Percentiles rank a stretch among this genome's conserved stretches.
phyloP scores from a whole-genome alignment of 495 filamentous ascomycete genomes.

The Penicillium turbatum region DNA sequence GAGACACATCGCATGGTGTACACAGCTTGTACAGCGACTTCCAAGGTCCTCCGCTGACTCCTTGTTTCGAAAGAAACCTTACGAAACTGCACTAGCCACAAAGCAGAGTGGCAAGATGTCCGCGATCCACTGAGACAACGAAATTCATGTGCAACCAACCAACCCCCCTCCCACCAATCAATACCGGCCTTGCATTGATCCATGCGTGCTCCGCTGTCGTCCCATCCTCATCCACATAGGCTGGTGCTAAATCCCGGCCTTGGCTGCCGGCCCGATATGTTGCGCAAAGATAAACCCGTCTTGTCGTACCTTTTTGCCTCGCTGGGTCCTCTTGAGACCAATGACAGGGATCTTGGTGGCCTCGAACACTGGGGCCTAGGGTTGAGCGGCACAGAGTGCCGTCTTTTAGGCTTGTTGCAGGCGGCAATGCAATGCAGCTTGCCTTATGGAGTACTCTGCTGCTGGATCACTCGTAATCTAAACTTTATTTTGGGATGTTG shows the following conservation, averaged over 20 bases:
- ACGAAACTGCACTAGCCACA: not conserved
- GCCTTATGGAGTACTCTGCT: constrained; percentile 21
- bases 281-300: not conserved
- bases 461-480: constrained; percentile 12
- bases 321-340: not conserved
- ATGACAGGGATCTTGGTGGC: not conserved
- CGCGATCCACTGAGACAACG: constrained; percentile 2
- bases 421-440: constrained; percentile 26
- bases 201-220: not conserved
- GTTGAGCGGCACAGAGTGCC: constrained; percentile 2
- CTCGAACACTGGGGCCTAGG: not conserved
- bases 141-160: constrained; percentile 19
- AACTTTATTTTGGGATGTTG: not conserved
- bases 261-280: not conserved
- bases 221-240: not conserved
- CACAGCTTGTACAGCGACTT: too few relatives aligned
- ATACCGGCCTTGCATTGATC: not conserved
- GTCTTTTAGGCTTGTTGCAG: constrained; percentile 23
- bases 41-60: not conserved
- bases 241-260: constrained; percentile 7
- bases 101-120: not conserved
- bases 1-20: not conserved
- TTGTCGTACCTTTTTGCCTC: not conserved
- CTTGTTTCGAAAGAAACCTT: not conserved
- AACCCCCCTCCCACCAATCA: constrained; percentile 8